Evolutionary conservation across 148 eudicot genomes (phyloP).

Genomic region (Vaccinium corymbosum): DNA sequence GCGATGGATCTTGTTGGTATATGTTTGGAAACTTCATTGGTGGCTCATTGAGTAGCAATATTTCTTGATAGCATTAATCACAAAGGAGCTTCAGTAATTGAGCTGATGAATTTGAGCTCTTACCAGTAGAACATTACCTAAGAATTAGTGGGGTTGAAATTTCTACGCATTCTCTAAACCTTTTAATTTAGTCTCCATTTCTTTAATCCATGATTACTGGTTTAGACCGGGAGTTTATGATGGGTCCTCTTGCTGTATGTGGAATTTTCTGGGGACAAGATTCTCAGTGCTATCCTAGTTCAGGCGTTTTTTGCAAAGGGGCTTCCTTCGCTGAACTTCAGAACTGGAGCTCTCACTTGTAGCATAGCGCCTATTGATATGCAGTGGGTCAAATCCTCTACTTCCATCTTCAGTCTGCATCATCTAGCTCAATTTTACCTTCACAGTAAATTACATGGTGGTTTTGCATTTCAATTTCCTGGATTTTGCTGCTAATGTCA

Average conservation of each 20-base stretch:
- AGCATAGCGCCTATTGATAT: constrained; percentile 35
- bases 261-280: constrained; percentile 36
- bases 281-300: constrained; percentile 31
- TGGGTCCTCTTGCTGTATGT: constrained; percentile 34
- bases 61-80: constrained; percentile 20
- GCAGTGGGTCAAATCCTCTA: constrained; percentile 41
- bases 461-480: constrained; percentile 44
- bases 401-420: constrained; percentile 34
- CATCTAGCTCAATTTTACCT: constrained; percentile 24
- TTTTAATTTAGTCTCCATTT: constrained; percentile 22
- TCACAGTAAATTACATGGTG: constrained; percentile 36
- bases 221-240: constrained; percentile 35
- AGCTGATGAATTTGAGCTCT: constrained; percentile 20
- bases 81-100: constrained; percentile 38
- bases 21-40: constrained; percentile 25
- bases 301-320: constrained; percentile 38
- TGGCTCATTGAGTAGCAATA: constrained; percentile 24
- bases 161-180: constrained; percentile 17
- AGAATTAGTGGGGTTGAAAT: constrained; percentile 24
- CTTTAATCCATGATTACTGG: constrained; percentile 38
- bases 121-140: constrained; percentile 26
- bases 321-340: constrained; percentile 43
- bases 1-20: constrained; percentile 27
- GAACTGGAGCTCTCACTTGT: constrained; percentile 44
- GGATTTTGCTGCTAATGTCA: constrained; percentile 37